Conservation (phyloP, 768 basidiomycete species). For the Tricholoma furcatifolium region DNA sequence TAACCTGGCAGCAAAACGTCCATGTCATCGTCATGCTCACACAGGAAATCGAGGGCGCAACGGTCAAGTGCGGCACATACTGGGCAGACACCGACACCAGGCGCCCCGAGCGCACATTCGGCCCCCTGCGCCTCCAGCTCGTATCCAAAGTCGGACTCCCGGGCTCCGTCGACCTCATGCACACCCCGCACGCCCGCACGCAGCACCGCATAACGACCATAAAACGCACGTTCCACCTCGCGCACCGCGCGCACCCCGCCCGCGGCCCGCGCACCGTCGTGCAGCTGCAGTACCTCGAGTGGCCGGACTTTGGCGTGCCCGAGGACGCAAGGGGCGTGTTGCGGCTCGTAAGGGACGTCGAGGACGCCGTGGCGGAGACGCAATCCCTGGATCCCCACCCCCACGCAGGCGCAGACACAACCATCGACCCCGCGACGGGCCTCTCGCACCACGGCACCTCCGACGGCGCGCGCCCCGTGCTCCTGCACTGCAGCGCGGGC, state of each 20-base stretch:
- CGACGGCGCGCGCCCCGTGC: conserved; percentile 51
- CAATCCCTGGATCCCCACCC: too few relatives aligned
- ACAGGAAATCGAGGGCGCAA: conserved; percentile 82
- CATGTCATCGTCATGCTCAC: conserved; percentile 98
- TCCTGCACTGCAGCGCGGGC: conserved; percentile 92
- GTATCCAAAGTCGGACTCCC: conserved; percentile 32
- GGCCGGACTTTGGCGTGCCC: conserved; percentile 97
- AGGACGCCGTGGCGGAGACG: conserved; percentile 39
- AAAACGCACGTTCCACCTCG: conserved; percentile 67
- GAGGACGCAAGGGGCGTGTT: conserved; percentile 76
- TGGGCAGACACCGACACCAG: conserved; percentile 55
- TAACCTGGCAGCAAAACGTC: conserved; percentile 93
- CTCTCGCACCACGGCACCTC: conserved; percentile 48
- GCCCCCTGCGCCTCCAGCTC: conserved; percentile 62
- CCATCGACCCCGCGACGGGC: conserved; percentile 56
- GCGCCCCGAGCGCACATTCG: conserved; percentile 42
- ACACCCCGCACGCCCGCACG: not conserved
- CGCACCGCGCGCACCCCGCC: conserved; percentile 58
- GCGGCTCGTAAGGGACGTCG: conserved; percentile 72
- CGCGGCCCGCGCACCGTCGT: conserved; percentile 65
- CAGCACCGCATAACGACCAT: conserved; percentile 31
- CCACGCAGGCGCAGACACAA: too few relatives aligned
- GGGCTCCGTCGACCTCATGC: conserved; percentile 14
- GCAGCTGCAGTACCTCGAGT: conserved; percentile 91
- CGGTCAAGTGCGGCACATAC: conserved; percentile 89